Conservation (phyloP, 441 rosid species). For the Bocquillonia castaneifolia region DNA sequence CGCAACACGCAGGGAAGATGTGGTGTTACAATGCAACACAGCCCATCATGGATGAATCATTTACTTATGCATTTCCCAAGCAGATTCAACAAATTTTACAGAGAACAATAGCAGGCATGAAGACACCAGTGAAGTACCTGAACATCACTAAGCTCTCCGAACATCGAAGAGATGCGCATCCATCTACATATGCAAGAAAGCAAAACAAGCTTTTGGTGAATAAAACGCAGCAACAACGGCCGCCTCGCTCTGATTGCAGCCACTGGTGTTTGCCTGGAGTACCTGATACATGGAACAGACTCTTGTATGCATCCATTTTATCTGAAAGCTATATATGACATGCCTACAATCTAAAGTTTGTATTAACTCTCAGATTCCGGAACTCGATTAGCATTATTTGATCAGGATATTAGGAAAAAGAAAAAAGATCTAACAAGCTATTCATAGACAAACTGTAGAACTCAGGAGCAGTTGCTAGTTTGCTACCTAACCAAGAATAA, state of each 20-base stretch:
- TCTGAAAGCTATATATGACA: too few relatives aligned
- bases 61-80: slow-evolving; percentile 29
- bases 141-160: slow-evolving; percentile 57
- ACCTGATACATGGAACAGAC: slow-evolving; percentile 86
- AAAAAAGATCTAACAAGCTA: too few relatives aligned
- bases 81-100: slow-evolving; percentile 41
- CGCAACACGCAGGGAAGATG: slow-evolving; percentile 29
- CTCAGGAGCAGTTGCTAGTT: background rate
- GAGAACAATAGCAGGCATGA: slow-evolving; percentile 38
- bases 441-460: too few relatives aligned
- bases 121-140: slow-evolving; percentile 51
- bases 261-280: slow-evolving; percentile 99
- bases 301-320: slow-evolving; percentile 67
- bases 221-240: too few relatives aligned
- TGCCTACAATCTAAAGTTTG: too few relatives aligned
- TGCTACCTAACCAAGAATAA: background rate
- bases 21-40: slow-evolving; percentile 42
- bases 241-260: too few relatives aligned
- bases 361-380: too few relatives aligned
- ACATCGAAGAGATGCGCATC: slow-evolving; percentile 80
- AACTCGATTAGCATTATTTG: too few relatives aligned
- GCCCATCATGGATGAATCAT: slow-evolving; percentile 38
- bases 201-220: too few relatives aligned
- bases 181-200: slow-evolving; percentile 70
- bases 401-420: too few relatives aligned